Evolutionary conservation across 192 early-diverging fungal species (phyloP).

Genomic region (Linnemannia exigua): DNA sequence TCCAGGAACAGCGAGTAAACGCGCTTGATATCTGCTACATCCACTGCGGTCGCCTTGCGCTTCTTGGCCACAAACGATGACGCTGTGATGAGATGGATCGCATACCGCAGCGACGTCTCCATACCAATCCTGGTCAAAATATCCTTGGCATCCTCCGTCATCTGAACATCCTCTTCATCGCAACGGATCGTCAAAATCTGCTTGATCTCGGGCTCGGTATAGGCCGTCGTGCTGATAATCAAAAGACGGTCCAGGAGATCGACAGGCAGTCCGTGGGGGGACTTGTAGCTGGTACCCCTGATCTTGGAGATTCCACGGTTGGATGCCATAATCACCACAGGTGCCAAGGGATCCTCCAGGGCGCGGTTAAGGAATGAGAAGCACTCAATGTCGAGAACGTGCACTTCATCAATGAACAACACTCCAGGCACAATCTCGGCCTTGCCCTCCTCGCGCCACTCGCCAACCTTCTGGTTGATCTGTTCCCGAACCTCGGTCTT

Average conservation of each 20-base stretch:
- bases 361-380: constrained; percentile 99
- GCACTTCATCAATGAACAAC: constrained; percentile 99
- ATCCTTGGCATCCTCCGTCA: constrained; percentile 88
- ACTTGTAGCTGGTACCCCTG: constrained; percentile 95
- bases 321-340: constrained; percentile 99
- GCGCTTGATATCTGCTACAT: constrained; percentile 94
- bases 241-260: constrained; percentile 96
- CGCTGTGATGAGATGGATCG: constrained; percentile 98
- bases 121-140: constrained; percentile 92
- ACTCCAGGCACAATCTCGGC: constrained; percentile 98
- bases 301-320: constrained; percentile 97
- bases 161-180: constrained; percentile 94
- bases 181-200: constrained; percentile 93
- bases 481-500: constrained; percentile 97
- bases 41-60: constrained; percentile 90
- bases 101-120: constrained; percentile 93
- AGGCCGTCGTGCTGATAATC: constrained; percentile 94
- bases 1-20: constrained; percentile 97
- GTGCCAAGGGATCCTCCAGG: constrained; percentile 95
- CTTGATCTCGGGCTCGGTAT: constrained; percentile 86
- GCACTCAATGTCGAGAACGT: constrained; percentile 99
- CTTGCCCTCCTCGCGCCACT: constrained; percentile 99
- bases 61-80: constrained; percentile 91
- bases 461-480: constrained; percentile 96
- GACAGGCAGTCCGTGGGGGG: constrained; percentile 97